A percentile compares a stretch with the other conserved stretches of the same genome.
Evolutionary conservation across 768 basidiomycete genomes (phyloP).

Genomic region (Collybiopsis confluens): DNA sequence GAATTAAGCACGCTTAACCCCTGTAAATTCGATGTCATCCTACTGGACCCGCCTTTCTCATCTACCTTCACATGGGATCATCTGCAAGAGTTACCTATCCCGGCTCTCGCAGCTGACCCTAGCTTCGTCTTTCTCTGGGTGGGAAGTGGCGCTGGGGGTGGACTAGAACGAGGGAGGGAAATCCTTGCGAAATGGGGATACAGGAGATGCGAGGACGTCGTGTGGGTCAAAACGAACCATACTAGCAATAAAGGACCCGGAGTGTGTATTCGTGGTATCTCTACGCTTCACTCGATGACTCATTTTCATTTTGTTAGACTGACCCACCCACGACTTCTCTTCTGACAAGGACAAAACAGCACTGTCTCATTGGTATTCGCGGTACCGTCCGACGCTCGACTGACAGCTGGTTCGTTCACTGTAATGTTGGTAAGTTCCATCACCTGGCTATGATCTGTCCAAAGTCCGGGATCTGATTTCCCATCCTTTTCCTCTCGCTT

Average conservation of each 20-base stretch:
- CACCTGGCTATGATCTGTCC: conserved; percentile 8
- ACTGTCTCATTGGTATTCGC: conserved; percentile 95
- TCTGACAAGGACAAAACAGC: conserved; percentile 88
- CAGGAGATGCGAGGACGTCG: conserved; percentile 93
- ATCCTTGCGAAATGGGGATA: conserved; percentile 93
- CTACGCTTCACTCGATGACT: background rate
- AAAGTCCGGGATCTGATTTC: conserved; percentile 10
- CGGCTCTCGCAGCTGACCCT: conserved; percentile 82
- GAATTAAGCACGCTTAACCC: conserved; percentile 53
- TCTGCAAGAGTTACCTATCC: conserved; percentile 77
- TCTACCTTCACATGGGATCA: conserved; percentile 85
- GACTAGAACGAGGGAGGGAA: conserved; percentile 88
- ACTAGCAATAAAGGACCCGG: conserved; percentile 69
- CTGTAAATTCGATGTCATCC: conserved; percentile 84
- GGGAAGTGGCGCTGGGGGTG: conserved; percentile 84
- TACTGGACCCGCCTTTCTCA: conserved; percentile 87
- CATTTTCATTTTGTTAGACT: conserved; percentile 44
- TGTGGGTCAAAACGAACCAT: conserved; percentile 94
- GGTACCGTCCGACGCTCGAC: conserved; percentile 94
- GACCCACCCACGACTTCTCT: conserved; percentile 84
- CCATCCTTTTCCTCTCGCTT: background rate
- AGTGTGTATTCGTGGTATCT: conserved; percentile 34
- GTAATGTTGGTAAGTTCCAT: conserved; percentile 80
- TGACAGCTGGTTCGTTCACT: conserved; percentile 96
- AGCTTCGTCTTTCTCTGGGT: conserved; percentile 97